These are phyloP conservation scores for Vanrija sp. DNA, from an alignment of 1,284 basidiomycete genomes.

Conservation along the genomic window DNA sequence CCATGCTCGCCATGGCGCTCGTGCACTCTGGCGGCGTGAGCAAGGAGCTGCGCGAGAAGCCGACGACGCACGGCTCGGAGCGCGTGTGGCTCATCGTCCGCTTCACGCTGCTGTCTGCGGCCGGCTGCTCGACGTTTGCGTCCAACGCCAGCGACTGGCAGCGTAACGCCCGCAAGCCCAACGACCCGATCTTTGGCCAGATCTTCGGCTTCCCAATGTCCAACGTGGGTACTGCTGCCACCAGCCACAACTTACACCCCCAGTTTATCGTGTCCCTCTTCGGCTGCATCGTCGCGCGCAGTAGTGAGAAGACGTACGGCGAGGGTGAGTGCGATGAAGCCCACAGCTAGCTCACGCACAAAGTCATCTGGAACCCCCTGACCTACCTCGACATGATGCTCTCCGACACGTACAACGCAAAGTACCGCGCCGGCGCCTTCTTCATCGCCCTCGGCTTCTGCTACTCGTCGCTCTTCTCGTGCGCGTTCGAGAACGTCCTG, in stretches of 20 bases:
- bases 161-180: constrained; percentile 58
- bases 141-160: constrained; percentile 74
- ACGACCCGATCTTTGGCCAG: constrained; percentile 40
- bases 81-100: constrained; percentile 55
- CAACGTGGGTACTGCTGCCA: constrained; percentile 46
- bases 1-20: constrained; percentile 32
- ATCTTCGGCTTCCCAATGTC: constrained; percentile 28
- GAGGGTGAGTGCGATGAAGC: constrained; percentile 33
- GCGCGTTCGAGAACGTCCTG: constrained; percentile 32
- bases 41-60: constrained; percentile 73
- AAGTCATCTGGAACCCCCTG: constrained; percentile 69
- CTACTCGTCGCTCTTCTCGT: constrained; percentile 34
- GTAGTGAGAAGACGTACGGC: constrained; percentile 67
- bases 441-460: constrained; percentile 62
- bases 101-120: constrained; percentile 67
- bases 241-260: constrained; percentile 18
- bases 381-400: constrained; percentile 67
- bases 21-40: constrained; percentile 52
- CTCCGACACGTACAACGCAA: constrained; percentile 60
- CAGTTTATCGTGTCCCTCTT: constrained; percentile 66
- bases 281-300: constrained; percentile 75
- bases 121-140: constrained; percentile 57
- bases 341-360: too few relatives aligned
- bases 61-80: constrained; percentile 54
- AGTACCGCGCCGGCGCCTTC: constrained; percentile 62